A percentile compares a stretch with the other conserved stretches of the same genome.
These are phyloP conservation scores for Amaranthus hypochondriacus DNA, from an alignment of 148 eudicot species.

Conservation along the genomic window DNA sequence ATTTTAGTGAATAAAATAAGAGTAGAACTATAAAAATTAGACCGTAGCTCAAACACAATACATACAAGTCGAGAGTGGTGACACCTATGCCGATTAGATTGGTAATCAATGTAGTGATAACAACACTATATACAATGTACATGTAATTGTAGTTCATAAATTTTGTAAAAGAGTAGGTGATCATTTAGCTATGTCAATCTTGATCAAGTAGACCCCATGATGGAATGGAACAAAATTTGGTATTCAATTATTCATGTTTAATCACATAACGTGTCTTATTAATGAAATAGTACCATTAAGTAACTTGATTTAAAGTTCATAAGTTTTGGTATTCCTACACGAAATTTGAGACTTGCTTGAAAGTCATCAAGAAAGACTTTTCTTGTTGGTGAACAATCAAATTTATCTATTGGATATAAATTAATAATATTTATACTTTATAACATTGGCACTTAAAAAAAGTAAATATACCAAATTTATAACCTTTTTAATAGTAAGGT, in stretches of 20 bases:
- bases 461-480: no score
- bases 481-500: no score
- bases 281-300: not conserved
- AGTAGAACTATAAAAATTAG: no score
- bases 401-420: no score
- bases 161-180: not conserved
- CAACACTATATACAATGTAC: no score
- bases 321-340: not conserved
- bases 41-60: no score
- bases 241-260: not conserved
- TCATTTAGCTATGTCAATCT: not conserved
- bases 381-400: not conserved
- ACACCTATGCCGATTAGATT: no score
- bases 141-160: not conserved
- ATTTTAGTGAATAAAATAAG: no score
- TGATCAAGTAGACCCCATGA: not conserved
- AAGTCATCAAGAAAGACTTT: not conserved
- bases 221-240: not conserved
- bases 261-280: not conserved
- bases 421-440: no score
- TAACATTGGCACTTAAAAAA: no score
- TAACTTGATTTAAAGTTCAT: not conserved
- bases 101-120: no score
- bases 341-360: not conserved
- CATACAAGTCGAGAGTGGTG: no score